These are phyloP conservation scores for Achlya hypogyna DNA, from an alignment of 352 stramenopile species.

Conservation along the genomic window DNA sequence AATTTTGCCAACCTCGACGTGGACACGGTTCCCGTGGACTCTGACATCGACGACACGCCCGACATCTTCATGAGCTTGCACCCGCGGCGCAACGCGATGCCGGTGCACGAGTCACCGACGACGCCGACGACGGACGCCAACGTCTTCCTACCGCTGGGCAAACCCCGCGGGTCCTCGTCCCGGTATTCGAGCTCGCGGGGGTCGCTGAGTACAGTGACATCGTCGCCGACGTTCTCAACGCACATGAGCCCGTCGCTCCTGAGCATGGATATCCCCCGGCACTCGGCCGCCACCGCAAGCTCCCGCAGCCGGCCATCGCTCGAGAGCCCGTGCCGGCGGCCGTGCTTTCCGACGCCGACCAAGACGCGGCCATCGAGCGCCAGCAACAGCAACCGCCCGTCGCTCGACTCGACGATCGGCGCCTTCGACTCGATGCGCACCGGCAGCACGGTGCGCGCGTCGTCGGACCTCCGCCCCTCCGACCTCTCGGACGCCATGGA, in stretches of 20 bases:
- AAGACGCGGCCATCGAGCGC: not conserved
- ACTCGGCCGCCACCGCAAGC: no score
- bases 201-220: not conserved
- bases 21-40: not conserved
- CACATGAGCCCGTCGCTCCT: not conserved
- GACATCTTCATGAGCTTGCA: constrained; percentile 15
- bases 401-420: not conserved
- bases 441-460: constrained; percentile 1
- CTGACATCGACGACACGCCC: constrained; percentile 5
- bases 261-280: not conserved
- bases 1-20: constrained; percentile 5
- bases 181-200: not conserved
- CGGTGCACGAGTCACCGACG: not conserved
- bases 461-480: not conserved
- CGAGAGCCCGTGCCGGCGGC: not conserved
- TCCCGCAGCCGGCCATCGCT: not conserved
- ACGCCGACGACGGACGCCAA: not conserved
- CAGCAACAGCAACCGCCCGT: not conserved
- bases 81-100: not conserved
- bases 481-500: not conserved
- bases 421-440: not conserved
- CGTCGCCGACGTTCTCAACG: not conserved
- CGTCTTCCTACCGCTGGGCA: not conserved
- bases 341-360: not conserved
- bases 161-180: not conserved